Evolutionary conservation across 2,329 filamentous ascomycete species (phyloP).

Genomic region (Talaromyces islandicus): DNA sequence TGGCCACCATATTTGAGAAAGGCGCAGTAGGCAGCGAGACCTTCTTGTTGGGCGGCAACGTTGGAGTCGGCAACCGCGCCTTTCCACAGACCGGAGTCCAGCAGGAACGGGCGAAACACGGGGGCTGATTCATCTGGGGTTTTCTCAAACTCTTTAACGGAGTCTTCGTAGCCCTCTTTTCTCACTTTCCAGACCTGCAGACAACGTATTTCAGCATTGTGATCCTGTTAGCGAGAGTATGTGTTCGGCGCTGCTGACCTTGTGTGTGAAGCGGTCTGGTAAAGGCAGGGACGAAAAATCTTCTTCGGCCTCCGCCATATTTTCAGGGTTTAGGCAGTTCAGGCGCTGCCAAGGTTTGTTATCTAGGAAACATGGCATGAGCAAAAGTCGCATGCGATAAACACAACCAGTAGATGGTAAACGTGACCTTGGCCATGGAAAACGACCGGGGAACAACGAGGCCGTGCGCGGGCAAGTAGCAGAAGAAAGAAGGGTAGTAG

Average conservation of each 20-base stretch:
- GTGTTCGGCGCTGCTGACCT: conserved; percentile 24
- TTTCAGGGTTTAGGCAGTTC: conserved; percentile 12
- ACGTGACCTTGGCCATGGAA: background rate
- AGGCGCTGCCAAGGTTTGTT: conserved; percentile 5
- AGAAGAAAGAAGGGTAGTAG: background rate
- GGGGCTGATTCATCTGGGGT: conserved; percentile 81
- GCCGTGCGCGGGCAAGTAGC: background rate
- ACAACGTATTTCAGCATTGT: conserved; percentile 2
- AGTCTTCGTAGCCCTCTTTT: conserved; percentile 91
- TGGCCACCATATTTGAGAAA: conserved; percentile 87
- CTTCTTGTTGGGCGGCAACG: conserved; percentile 93
- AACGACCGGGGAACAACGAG: background rate
- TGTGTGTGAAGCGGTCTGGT: conserved; percentile 38
- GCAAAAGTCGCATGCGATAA: background rate
- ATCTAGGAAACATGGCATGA: background rate
- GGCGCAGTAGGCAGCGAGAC: conserved; percentile 76
- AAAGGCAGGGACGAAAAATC: conserved; percentile 40
- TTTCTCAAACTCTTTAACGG: conserved; percentile 75
- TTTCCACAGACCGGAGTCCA: conserved; percentile 85
- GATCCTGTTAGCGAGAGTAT: background rate
- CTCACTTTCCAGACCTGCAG: conserved; percentile 89
- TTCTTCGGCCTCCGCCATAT: conserved; percentile 38
- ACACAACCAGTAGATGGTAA: background rate
- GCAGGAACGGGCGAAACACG: conserved; percentile 78
- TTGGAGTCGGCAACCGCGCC: conserved; percentile 89